These are phyloP conservation scores for Diplodia corticola DNA, from an alignment of 2,329 filamentous ascomycete genomes.

Conservation along the genomic window DNA sequence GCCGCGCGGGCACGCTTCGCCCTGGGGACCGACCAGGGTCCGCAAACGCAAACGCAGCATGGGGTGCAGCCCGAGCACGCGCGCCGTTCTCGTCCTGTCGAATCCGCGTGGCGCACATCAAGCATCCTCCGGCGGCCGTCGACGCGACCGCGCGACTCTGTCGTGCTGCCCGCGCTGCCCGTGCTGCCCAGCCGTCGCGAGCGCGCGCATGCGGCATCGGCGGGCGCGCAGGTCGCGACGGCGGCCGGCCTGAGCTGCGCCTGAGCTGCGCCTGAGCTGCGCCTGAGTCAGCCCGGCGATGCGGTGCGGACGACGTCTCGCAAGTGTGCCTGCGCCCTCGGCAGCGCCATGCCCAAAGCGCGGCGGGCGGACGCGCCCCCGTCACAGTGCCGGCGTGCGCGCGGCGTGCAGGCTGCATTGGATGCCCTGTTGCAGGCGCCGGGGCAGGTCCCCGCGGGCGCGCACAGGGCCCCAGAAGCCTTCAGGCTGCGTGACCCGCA, in stretches of 20 bases:
- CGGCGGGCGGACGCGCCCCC: conserved; percentile 5
- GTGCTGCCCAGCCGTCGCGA: background rate
- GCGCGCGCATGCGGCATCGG: background rate
- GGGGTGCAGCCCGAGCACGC: conserved; percentile 15
- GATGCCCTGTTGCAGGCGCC: background rate
- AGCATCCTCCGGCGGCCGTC: conserved; percentile 11
- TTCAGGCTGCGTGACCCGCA: background rate
- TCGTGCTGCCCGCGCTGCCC: background rate
- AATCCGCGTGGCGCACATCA: conserved; percentile 10
- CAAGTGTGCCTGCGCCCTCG: conserved; percentile 8
- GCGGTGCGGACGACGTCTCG: background rate
- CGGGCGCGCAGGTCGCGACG: background rate
- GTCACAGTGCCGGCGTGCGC: conserved; percentile 17
- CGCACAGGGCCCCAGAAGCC: background rate
- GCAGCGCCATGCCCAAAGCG: conserved; percentile 1
- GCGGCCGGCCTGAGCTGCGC: background rate
- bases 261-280: background rate
- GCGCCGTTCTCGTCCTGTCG: background rate
- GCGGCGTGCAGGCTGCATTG: background rate
- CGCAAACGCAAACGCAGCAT: background rate
- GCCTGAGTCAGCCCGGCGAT: conserved; percentile 14
- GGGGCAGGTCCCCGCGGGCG: background rate
- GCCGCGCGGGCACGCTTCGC: conserved; percentile 15
- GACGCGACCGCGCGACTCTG: conserved; percentile 5
- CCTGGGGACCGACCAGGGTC: conserved; percentile 9